Conservation (phyloP, 2,329 filamentous ascomycete species). For the Aspergillus melleus region DNA sequence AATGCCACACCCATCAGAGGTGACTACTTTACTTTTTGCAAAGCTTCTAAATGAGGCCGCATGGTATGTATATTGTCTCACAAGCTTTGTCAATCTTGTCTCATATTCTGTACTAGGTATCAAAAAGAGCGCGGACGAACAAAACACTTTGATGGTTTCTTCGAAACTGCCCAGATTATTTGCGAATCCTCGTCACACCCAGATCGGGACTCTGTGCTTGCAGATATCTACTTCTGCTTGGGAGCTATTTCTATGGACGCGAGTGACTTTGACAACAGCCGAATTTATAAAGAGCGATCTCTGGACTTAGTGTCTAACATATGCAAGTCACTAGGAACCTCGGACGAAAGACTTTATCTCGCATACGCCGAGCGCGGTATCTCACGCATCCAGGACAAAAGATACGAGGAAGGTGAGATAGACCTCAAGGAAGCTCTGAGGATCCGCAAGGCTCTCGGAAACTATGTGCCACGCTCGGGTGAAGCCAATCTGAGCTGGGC, state of each 20-base stretch:
- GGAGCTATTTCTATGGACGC: conserved; percentile 23
- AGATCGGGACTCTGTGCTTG: conserved; percentile 20
- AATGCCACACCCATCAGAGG: conserved; percentile 11
- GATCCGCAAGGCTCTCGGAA: not conserved
- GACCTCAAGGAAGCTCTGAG: conserved; percentile 1
- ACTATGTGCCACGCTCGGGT: conserved; percentile 1
- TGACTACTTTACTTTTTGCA: conserved; percentile 21
- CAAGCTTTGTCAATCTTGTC: conserved; percentile 4
- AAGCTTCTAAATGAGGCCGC: conserved; percentile 24
- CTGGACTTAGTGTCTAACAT: conserved; percentile 18
- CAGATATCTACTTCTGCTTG: conserved; percentile 23
- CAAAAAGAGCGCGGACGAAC: conserved; percentile 25
- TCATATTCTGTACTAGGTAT: conserved; percentile 21
- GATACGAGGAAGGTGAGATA: not conserved
- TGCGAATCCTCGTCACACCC: conserved; percentile 21
- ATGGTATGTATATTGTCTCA: conserved; percentile 19
- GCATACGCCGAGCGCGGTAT: conserved; percentile 9
- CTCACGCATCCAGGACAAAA: conserved; percentile 2
- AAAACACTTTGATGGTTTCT: conserved; percentile 23
- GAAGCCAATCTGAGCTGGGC: conserved; percentile 4
- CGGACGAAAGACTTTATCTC: conserved; percentile 20
- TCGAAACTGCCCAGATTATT: conserved; percentile 23
- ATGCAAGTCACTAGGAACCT: conserved; percentile 12
- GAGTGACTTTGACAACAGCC: conserved; percentile 19
- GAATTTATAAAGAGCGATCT: conserved; percentile 21